Evolutionary conservation across 345 rosid genomes (phyloP), one percentile per base, ranked within the genome.

Genomic region (Passiflora organensis): DNA sequence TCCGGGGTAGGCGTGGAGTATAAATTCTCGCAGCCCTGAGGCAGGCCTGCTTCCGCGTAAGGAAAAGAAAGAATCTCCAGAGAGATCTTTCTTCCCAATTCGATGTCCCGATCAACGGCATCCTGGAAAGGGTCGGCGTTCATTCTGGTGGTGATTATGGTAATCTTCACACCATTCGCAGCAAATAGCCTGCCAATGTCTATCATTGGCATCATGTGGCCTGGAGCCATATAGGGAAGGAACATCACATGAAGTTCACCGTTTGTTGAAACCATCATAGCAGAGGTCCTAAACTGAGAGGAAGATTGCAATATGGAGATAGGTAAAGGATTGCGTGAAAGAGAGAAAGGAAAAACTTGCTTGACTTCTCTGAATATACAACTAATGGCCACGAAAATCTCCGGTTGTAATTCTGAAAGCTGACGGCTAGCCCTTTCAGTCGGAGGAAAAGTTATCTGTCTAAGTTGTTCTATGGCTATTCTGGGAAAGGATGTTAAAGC

Each of bases 121-220:
- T 45, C 37, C 50, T 58, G 14, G 48, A 73, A 56, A 10, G 21
- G 59, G 43, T 32, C 32, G 41, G 68, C 73, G 17, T 73, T 68
- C 19, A 14, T 41, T 9, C 60, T 48, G 21, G 78, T 68, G 44
- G 55, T 46, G 56, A 73, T 43, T 41, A 73, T 56, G 51, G 78
- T 64, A 45, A 68, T 65, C 14, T 20, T 51, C 1, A 64, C 32
- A 8, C 58, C 67, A 38, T 56, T 47, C 4, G 62, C 64, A 14
- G 78, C 71, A 25, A 73, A 63, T 1, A 60, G 45, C 62, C 74
- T 56, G 13, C 68, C 78, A 36, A 68, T 68, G 58, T 65, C 74
- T 0, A 68, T 56, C 78, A 68, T 68, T 18, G 74, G 74, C 55
- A 73, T 50, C 65, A 73, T 68, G 55, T 73, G 74, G 62, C 78